A percentile compares a stretch with the other conserved stretches of the same genome.
These are phyloP conservation scores for Coemansia sp. DNA, from an alignment of 192 early-diverging fungal genomes.

Conservation along the genomic window DNA sequence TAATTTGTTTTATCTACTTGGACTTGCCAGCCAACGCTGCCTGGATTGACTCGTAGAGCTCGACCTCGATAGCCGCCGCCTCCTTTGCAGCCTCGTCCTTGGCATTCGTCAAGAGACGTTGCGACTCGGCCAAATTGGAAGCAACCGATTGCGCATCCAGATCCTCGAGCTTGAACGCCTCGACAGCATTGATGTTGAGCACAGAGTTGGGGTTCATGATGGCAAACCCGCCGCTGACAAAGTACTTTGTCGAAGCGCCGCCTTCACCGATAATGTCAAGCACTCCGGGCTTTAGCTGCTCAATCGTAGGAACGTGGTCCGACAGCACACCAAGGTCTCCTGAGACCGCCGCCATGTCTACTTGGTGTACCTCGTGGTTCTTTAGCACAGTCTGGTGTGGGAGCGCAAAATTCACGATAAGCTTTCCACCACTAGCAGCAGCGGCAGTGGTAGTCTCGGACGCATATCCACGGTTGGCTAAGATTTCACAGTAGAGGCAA, in stretches of 20 bases:
- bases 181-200: constrained; percentile 95
- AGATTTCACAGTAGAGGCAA: neutral
- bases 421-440: constrained; percentile 59
- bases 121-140: constrained; percentile 77
- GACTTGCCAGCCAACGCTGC: constrained; percentile 58
- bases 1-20: constrained; percentile 21
- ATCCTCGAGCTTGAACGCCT: constrained; percentile 87
- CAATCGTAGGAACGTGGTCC: constrained; percentile 95
- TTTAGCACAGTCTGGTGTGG: constrained; percentile 88
- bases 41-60: constrained; percentile 85
- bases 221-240: constrained; percentile 96
- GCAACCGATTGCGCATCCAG: constrained; percentile 78
- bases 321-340: constrained; percentile 98
- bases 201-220: constrained; percentile 94
- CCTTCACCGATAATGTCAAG: constrained; percentile 75
- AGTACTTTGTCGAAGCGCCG: constrained; percentile 76
- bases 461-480: constrained; percentile 64
- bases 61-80: constrained; percentile 80
- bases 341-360: constrained; percentile 88
- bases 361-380: constrained; percentile 75
- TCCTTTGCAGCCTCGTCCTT: constrained; percentile 77
- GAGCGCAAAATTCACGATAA: constrained; percentile 83
- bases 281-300: constrained; percentile 89
- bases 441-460: constrained; percentile 81
- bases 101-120: constrained; percentile 60